Evolutionary conservation across 139 green algal species (phyloP).

Genomic region (Tetraselmis striata): DNA sequence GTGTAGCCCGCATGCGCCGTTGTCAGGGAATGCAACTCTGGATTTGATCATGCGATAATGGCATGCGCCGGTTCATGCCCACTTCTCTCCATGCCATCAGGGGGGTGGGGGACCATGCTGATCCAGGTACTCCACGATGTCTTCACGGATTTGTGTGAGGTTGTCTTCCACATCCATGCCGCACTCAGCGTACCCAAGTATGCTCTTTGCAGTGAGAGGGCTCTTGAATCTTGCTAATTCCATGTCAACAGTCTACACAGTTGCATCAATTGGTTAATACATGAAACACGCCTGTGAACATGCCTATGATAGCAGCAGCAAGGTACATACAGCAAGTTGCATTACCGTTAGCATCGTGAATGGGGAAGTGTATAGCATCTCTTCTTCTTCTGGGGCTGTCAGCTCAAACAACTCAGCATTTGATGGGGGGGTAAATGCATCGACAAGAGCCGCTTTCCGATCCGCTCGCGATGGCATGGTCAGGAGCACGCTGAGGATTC

Average conservation of each 20-base stretch:
- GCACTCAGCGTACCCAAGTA: too few species aligned
- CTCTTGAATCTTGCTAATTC: not conserved
- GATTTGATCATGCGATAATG: not conserved
- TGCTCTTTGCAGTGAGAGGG: too few species aligned
- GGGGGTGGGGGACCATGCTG: not conserved
- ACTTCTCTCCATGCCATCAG: not conserved
- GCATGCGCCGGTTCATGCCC: too few species aligned
- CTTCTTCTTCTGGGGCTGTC: not conserved
- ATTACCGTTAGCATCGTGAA: not conserved
- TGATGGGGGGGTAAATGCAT: not conserved
- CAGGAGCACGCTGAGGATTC: not conserved
- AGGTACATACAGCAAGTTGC: not conserved
- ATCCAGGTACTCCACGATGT: not conserved
- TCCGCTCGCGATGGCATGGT: not conserved
- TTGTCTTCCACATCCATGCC: too few species aligned
- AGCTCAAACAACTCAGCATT: not conserved
- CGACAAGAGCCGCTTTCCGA: not conserved
- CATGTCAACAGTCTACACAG: not conserved
- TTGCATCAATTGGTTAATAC: not conserved
- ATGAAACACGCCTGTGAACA: too few species aligned
- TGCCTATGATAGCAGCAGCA: too few species aligned
- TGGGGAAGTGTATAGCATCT: not conserved
- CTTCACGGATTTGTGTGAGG: too few species aligned
- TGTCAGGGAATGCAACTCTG: not conserved
- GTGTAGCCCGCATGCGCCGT: not conserved